A percentile compares a stretch with the other conserved stretches of the same genome.
Conservation (phyloP, 345 rosid genomes). For the Syzygium jambos region DNA sequence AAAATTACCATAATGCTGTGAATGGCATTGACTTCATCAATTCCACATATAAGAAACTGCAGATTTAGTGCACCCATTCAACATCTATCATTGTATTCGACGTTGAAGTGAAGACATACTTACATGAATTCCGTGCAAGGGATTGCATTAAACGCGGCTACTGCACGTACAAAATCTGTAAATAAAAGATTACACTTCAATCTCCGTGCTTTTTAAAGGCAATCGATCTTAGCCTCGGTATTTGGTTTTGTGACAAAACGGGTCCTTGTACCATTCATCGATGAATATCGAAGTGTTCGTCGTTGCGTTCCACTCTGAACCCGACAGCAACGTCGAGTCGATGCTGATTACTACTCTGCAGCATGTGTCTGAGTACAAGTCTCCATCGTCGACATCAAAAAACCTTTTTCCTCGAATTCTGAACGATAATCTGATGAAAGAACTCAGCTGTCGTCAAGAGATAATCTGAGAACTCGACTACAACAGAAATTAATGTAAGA, state of each 20-base stretch:
- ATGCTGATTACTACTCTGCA: background rate
- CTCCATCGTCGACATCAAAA: background rate
- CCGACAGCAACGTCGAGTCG: background rate
- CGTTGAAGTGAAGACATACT: background rate
- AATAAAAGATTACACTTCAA: background rate
- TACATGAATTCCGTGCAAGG: background rate
- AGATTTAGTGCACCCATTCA: background rate
- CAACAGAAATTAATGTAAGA: background rate
- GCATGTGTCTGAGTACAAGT: background rate
- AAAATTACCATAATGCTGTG: background rate
- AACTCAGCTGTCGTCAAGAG: background rate
- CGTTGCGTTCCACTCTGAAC: background rate
- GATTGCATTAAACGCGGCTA: no score
- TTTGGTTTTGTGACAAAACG: background rate
- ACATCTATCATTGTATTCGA: background rate
- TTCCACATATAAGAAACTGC: background rate
- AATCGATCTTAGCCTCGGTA: background rate
- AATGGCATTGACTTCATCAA: background rate
- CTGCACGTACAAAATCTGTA: background rate
- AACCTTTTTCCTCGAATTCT: background rate
- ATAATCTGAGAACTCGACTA: background rate
- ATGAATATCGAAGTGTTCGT: background rate
- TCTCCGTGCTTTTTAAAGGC: background rate
- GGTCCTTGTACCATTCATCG: background rate
- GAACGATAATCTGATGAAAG: background rate